Evolutionary conservation across 2,329 filamentous ascomycete genomes (phyloP).

Genomic region (Pseudofabraea citricarpa): DNA sequence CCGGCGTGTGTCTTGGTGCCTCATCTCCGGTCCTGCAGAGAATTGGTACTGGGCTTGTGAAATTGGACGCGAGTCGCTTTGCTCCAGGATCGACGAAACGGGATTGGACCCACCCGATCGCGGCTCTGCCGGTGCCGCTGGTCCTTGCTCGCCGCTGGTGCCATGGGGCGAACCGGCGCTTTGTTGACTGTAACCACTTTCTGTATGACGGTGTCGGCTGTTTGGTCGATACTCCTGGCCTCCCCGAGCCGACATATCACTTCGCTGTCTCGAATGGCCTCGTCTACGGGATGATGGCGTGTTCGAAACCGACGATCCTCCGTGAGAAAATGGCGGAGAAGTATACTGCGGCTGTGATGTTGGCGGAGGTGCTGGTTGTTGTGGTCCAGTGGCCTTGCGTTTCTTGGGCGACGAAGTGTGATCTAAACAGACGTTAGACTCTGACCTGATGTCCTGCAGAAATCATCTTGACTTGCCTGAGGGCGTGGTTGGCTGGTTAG

Average conservation of each 20-base stretch:
- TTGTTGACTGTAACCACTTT: conserved; percentile 20
- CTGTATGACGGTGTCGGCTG: conserved; percentile 31
- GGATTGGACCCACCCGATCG: conserved; percentile 23
- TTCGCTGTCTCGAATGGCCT: conserved; percentile 60
- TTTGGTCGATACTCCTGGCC: conserved; percentile 29
- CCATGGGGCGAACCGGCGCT: conserved; percentile 16
- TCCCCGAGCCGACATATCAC: conserved; percentile 46
- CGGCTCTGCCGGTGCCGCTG: conserved; percentile 11
- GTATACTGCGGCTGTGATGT: conserved; percentile 40
- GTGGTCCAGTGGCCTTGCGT: conserved; percentile 66
- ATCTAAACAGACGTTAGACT: conserved; percentile 38
- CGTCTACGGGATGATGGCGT: conserved; percentile 49
- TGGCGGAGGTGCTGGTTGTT: conserved; percentile 41
- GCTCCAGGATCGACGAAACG: conserved; percentile 25
- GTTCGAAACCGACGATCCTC: conserved; percentile 46
- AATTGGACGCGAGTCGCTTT: conserved; percentile 20
- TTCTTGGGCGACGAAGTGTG: conserved; percentile 77
- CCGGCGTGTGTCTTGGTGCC: conserved; percentile 21
- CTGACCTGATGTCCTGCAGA: conserved; percentile 35
- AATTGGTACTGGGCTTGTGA: conserved; percentile 13
- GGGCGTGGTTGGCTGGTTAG: conserved; percentile 66
- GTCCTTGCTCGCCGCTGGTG: conserved; percentile 10
- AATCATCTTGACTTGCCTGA: conserved; percentile 61
- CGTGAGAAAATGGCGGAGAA: conserved; percentile 52
- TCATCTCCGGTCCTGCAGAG: conserved; percentile 23